A percentile compares a stretch with the other conserved stretches of the same genome.
phyloP scores from a whole-genome alignment of 2,329 filamentous ascomycete genomes.

The Calonectria fujianensis region DNA sequence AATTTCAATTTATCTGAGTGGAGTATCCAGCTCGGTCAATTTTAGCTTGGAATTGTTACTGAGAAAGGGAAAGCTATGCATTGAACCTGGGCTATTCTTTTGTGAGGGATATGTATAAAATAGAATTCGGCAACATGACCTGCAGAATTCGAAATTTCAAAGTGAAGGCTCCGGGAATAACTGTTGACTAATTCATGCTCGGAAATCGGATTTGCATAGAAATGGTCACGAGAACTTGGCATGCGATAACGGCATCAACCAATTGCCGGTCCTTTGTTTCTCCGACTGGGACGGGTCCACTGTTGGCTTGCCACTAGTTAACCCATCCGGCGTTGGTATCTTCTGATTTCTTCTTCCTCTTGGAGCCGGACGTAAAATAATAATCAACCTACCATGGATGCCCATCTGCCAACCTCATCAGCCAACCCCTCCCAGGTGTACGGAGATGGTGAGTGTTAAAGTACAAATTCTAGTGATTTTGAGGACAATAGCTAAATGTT shows the following conservation, averaged over 20 bases:
- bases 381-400: background rate
- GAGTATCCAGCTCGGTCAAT: background rate
- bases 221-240: background rate
- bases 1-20: too few relatives aligned
- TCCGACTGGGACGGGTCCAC: constrained; percentile 10
- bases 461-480: background rate
- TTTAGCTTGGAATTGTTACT: background rate
- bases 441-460: constrained; percentile 15
- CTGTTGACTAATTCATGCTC: background rate
- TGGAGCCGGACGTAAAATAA: background rate
- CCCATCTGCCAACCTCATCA: background rate
- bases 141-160: background rate
- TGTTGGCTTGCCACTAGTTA: background rate
- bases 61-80: background rate
- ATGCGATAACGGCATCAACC: constrained; percentile 22
- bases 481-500: background rate
- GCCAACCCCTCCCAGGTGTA: background rate
- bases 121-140: background rate
- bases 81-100: background rate
- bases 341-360: background rate
- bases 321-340: background rate
- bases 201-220: background rate
- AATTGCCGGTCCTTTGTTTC: constrained; percentile 7
- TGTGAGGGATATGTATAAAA: too few relatives aligned
- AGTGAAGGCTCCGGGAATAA: background rate